Evolutionary conservation across 768 basidiomycete genomes (phyloP).

Genomic region (Pleurotus cornucopiae): DNA sequence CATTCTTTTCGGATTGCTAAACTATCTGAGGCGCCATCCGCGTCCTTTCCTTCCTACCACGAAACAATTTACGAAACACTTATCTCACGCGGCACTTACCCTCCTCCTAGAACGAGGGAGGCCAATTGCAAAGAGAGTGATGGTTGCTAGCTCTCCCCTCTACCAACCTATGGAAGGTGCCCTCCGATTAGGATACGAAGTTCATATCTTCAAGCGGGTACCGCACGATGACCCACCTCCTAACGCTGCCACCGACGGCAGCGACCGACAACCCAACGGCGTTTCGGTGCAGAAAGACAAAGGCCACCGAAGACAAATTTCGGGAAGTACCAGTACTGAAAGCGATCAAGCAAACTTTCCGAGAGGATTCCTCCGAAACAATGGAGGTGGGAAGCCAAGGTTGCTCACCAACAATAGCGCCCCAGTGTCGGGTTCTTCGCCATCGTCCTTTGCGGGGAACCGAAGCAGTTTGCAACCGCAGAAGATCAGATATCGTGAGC

Average conservation of each 20-base stretch:
- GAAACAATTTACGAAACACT: slow-evolving; percentile 35
- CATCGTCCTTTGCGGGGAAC: slow-evolving; percentile 10
- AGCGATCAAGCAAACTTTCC: slow-evolving; percentile 7
- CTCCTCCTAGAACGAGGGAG: slow-evolving; percentile 82
- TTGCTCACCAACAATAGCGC: slow-evolving; percentile 7
- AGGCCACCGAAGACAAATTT: slow-evolving; percentile 23
- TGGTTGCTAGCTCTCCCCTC: slow-evolving; percentile 79
- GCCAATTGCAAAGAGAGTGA: slow-evolving; percentile 65
- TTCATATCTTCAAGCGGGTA: slow-evolving; percentile 65
- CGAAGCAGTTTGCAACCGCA: slow-evolving; percentile 12
- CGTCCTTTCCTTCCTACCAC: slow-evolving; percentile 25
- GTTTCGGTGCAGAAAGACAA: slow-evolving; percentile 14
- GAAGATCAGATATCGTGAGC: slow-evolving; percentile 68
- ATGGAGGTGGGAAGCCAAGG: slow-evolving; percentile 10
- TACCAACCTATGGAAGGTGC: slow-evolving; percentile 80
- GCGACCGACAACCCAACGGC: not conserved
- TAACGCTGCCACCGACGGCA: not conserved
- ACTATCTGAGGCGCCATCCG: slow-evolving; percentile 57
- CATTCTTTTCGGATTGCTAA: slow-evolving; percentile 80
- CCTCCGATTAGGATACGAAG: slow-evolving; percentile 70
- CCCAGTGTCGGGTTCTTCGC: not conserved
- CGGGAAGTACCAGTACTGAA: slow-evolving; percentile 27
- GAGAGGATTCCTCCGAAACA: slow-evolving; percentile 13
- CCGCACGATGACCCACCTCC: slow-evolving; percentile 48
- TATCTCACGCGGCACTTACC: slow-evolving; percentile 76